Evolutionary conservation across 164 flowering plant species (phyloP).

Genomic region (Berberis thunbergii): DNA sequence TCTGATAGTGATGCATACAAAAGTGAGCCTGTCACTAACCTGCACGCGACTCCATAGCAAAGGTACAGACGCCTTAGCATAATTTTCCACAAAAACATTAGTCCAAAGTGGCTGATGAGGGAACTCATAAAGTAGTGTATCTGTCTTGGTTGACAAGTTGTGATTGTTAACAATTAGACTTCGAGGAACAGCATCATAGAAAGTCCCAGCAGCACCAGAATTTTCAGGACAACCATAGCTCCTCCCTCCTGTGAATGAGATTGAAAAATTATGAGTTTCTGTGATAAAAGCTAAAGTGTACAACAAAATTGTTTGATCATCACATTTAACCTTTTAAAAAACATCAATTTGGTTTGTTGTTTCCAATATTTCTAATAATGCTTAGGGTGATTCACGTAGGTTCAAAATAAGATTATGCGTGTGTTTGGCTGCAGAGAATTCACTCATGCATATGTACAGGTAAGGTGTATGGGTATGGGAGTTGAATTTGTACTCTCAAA

Average conservation of each 20-base stretch:
- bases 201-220: conserved; percentile 94
- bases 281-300: too few relatives aligned
- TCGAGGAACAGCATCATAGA: conserved; percentile 86
- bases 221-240: conserved; percentile 82
- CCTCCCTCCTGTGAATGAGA: conserved; percentile 62
- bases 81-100: conserved; percentile 63
- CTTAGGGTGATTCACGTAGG: too few relatives aligned
- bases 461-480: too few relatives aligned
- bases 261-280: background rate
- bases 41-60: conserved; percentile 99
- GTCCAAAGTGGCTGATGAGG: conserved; percentile 94
- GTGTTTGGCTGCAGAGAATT: too few relatives aligned
- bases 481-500: too few relatives aligned
- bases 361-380: too few relatives aligned
- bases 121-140: conserved; percentile 83
- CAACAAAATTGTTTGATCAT: too few relatives aligned
- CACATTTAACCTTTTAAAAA: too few relatives aligned
- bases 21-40: conserved; percentile 28
- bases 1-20: background rate
- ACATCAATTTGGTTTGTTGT: too few relatives aligned
- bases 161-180: conserved; percentile 72
- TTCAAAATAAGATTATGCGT: too few relatives aligned
- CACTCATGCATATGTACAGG: too few relatives aligned
- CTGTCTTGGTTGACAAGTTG: conserved; percentile 80
- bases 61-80: conserved; percentile 82